phyloP scores from a whole-genome alignment of 768 basidiomycete species.

The Lactifluus echinatus region DNA sequence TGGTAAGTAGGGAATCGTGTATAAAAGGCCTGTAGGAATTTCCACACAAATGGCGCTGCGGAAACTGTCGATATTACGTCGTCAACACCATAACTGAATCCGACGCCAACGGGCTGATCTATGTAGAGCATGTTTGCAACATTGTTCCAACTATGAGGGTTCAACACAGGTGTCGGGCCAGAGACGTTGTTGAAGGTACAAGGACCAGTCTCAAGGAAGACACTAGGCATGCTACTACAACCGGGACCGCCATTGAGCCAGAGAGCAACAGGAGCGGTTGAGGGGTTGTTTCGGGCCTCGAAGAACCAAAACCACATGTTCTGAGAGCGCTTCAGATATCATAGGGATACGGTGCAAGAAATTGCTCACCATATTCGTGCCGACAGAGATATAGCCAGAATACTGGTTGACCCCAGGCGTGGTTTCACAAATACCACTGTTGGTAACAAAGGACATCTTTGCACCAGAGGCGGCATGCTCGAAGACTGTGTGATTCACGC shows the following conservation, averaged over 20 bases:
- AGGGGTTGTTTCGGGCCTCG: background rate
- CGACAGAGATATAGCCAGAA: background rate
- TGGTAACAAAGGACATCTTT: background rate
- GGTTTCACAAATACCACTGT: constrained; percentile 1
- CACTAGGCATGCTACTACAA: background rate
- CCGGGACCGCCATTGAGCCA: constrained; percentile 9
- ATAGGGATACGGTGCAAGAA: background rate
- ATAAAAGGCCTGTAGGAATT: background rate
- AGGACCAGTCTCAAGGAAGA: constrained; percentile 14
- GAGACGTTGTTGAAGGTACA: constrained; percentile 14
- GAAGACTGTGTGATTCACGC: too few species aligned
- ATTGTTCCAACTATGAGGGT: constrained; percentile 11
- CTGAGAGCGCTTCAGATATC: background rate
- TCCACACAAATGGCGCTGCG: background rate
- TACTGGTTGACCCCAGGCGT: background rate
- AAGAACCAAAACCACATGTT: constrained; percentile 6
- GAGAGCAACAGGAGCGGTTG: background rate
- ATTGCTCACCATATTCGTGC: background rate
- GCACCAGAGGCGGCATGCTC: background rate
- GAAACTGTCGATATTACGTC: background rate
- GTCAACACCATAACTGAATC: background rate
- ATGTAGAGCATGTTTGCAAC: constrained; percentile 18
- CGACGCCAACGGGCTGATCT: constrained; percentile 8
- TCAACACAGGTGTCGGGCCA: background rate
- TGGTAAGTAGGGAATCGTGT: constrained; percentile 34